These are phyloP conservation scores for Collariella sp. DNA, from an alignment of 495 filamentous ascomycete species.

Conservation along the genomic window DNA sequence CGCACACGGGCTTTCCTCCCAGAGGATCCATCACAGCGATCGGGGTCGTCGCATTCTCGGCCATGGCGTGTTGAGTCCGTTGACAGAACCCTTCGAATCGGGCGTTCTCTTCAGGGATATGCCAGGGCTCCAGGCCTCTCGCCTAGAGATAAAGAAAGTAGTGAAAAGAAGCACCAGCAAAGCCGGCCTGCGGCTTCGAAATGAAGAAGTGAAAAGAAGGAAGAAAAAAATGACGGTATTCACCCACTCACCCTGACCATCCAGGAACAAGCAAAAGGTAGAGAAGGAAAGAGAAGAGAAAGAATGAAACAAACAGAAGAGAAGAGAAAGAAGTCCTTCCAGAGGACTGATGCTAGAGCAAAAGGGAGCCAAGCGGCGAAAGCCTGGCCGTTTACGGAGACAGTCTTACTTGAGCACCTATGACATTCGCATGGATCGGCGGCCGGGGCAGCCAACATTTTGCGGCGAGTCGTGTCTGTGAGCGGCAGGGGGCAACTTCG, in stretches of 20 bases:
- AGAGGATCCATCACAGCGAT: constrained; percentile 9
- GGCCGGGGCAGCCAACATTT: constrained; percentile 1
- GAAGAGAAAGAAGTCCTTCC: constrained; percentile 28
- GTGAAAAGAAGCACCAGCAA: constrained; percentile 13
- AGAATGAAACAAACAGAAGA: constrained; percentile 16
- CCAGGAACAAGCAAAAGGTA: constrained; percentile 1
- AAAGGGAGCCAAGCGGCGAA: constrained; percentile 8
- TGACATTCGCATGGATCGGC: constrained; percentile 11
- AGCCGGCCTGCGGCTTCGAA: constrained; percentile 24
- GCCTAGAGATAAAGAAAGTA: not conserved
- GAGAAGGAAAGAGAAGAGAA: constrained; percentile 12
- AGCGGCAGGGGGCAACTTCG: constrained; percentile 1
- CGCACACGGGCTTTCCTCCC: constrained; percentile 38
- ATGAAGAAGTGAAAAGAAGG: constrained; percentile 5
- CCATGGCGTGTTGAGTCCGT: not conserved
- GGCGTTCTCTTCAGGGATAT: not conserved
- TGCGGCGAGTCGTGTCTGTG: constrained; percentile 17
- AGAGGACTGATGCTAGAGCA: constrained; percentile 13
- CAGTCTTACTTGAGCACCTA: constrained; percentile 15
- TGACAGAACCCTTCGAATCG: not conserved
- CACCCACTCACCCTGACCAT: constrained; percentile 1
- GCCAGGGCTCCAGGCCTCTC: constrained; percentile 12
- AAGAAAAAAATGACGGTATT: constrained; percentile 4
- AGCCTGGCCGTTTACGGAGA: not conserved
- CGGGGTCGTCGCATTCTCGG: constrained; percentile 12